Evolutionary conservation across 495 filamentous ascomycete species (phyloP).

Genomic region (Xylaria flabelliformis): DNA sequence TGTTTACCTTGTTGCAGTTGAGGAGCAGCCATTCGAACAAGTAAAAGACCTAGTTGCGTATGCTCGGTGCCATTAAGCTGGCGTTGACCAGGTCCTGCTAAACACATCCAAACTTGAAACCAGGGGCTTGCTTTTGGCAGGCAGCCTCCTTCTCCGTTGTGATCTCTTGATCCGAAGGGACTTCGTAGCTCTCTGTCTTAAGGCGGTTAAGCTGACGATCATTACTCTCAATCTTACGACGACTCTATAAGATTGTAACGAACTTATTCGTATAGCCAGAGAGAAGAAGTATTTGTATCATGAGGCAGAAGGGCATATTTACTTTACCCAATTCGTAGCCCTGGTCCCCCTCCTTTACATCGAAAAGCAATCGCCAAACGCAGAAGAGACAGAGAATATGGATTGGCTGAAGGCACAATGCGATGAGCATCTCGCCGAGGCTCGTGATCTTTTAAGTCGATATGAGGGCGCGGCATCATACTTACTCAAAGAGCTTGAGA

Average conservation of each 20-base stretch:
- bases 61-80: neutral
- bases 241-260: neutral
- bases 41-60: neutral
- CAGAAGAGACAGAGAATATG: neutral
- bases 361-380: neutral
- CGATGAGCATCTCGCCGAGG: neutral
- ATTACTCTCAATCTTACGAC: slow-evolving; percentile 1
- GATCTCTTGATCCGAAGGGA: neutral
- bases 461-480: neutral
- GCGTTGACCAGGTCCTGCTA: neutral
- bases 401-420: neutral
- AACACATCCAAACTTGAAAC: neutral
- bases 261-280: neutral
- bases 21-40: neutral
- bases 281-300: neutral
- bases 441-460: neutral
- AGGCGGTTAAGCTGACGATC: neutral
- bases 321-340: slow-evolving; percentile 1
- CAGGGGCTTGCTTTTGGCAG: neutral
- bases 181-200: neutral
- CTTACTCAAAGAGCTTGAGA: neutral
- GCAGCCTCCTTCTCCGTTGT: neutral
- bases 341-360: neutral
- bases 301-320: slow-evolving; percentile 6
- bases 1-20: neutral